Conservation (phyloP, 1,139 yeast genomes). For the Nakaseomyces nivariensis region DNA sequence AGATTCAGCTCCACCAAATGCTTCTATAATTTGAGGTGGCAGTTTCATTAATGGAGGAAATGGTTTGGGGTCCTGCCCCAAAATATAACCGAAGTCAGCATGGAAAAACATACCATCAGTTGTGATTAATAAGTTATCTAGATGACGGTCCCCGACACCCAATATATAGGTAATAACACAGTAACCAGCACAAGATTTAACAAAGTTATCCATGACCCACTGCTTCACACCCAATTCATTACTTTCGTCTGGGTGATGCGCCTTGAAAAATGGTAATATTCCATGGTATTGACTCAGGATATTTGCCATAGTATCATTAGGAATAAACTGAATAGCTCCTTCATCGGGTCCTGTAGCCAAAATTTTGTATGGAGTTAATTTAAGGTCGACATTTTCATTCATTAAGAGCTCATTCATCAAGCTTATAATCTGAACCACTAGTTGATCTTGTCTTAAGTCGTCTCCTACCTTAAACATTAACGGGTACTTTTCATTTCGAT, state of each 20-base stretch:
- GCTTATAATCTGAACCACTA: constrained; percentile 83
- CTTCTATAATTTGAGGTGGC: constrained; percentile 94
- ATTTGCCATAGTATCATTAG: constrained; percentile 81
- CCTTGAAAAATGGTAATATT: constrained; percentile 58
- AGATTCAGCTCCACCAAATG: constrained; percentile 89
- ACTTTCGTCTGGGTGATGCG: constrained; percentile 48
- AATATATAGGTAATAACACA: constrained; percentile 90
- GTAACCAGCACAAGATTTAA: constrained; percentile 93
- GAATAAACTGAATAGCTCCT: constrained; percentile 88
- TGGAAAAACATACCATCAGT: constrained; percentile 86
- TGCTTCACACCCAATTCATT: constrained; percentile 66
- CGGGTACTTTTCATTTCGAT: constrained; percentile 42
- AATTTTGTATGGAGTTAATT: constrained; percentile 80
- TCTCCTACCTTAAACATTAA: constrained; percentile 94
- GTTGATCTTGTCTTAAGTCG: constrained; percentile 91
- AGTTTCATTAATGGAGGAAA: constrained; percentile 97
- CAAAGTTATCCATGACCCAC: constrained; percentile 84
- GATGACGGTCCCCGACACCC: constrained; percentile 95
- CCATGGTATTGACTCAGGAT: constrained; percentile 67
- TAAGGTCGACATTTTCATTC: constrained; percentile 83
- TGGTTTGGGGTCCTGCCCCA: constrained; percentile 96
- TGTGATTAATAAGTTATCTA: constrained; percentile 70
- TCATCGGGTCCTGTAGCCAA: constrained; percentile 85
- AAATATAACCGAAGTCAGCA: constrained; percentile 93
- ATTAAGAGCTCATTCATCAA: constrained; percentile 83